Percentiles rank a stretch among this genome's conserved stretches.
phyloP scores from a whole-genome alignment of 768 basidiomycete species.

The Leucocoprinus leucothites region DNA sequence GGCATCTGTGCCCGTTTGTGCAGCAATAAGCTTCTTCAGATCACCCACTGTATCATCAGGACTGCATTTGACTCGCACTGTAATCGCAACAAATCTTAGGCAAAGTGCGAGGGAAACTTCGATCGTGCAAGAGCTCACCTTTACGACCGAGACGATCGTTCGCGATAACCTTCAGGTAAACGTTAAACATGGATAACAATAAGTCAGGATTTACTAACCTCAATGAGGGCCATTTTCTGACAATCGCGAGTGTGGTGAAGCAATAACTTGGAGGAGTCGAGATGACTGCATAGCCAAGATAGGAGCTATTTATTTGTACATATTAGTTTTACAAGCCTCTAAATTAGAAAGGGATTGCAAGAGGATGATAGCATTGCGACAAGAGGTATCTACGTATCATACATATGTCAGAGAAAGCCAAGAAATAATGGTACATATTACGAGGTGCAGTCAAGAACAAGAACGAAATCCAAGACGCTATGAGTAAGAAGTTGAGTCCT shows the following conservation, averaged over 20 bases:
- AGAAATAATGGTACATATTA: not conserved
- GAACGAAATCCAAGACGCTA: not conserved
- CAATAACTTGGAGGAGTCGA: not conserved
- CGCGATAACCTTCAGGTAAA: conserved; percentile 69
- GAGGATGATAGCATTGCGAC: not conserved
- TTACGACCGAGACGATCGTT: conserved; percentile 95
- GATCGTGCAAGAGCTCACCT: conserved; percentile 44
- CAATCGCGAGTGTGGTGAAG: conserved; percentile 15
- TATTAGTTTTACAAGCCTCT: not conserved
- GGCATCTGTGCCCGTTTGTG: conserved; percentile 87
- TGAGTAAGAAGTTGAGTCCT: conserved; percentile 73
- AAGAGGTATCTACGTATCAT: not conserved
- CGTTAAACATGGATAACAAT: not conserved
- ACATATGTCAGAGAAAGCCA: not conserved
- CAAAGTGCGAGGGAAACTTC: not conserved
- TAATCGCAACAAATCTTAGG: not conserved
- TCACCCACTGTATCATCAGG: conserved; percentile 96
- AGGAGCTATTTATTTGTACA: too few relatives aligned
- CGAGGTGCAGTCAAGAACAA: not conserved
- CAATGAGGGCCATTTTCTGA: conserved; percentile 48
- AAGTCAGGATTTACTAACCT: conserved; percentile 29
- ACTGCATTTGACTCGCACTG: conserved; percentile 94
- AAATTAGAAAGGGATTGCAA: not conserved
- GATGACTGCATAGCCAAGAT: too few relatives aligned
- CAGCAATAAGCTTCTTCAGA: conserved; percentile 94